Evolutionary conservation across 345 rosid genomes (phyloP).

Genomic region (Salix purpurea): DNA sequence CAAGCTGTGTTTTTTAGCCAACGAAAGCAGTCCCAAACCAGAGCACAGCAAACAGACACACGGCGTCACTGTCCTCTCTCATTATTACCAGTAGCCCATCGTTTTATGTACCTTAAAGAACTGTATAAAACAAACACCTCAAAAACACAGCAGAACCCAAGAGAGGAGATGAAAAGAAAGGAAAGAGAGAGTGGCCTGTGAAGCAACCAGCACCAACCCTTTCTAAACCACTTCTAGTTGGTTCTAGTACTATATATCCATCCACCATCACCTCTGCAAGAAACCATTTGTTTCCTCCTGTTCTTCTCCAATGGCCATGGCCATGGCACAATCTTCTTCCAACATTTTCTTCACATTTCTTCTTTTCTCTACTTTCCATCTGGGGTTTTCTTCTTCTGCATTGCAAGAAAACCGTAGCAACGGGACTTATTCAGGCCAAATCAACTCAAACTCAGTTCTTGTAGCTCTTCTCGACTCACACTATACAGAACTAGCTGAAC

Average conservation of each 20-base stretch:
- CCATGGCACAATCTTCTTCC: background rate
- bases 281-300: background rate
- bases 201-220: background rate
- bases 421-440: slow-evolving; percentile 10
- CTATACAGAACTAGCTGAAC: slow-evolving; percentile 85
- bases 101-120: background rate
- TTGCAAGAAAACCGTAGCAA: background rate
- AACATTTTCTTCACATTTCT: background rate
- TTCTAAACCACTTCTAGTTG: too few species aligned
- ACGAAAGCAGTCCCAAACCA: background rate
- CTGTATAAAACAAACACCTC: background rate
- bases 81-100: background rate
- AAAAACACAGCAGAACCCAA: too few species aligned
- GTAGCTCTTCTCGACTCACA: slow-evolving; percentile 94
- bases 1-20: background rate
- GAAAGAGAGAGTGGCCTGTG: background rate
- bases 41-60: too few species aligned
- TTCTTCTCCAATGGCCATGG: background rate
- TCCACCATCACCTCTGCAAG: background rate
- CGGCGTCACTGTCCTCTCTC: background rate
- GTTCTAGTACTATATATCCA: background rate
- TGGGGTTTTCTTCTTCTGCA: background rate
- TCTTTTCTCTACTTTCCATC: background rate
- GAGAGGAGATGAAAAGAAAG: background rate
- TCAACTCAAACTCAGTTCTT: slow-evolving; percentile 90